These are phyloP conservation scores for Acanthamoeba triangularis DNA, from an alignment of 208 protist species.

Conservation along the genomic window DNA sequence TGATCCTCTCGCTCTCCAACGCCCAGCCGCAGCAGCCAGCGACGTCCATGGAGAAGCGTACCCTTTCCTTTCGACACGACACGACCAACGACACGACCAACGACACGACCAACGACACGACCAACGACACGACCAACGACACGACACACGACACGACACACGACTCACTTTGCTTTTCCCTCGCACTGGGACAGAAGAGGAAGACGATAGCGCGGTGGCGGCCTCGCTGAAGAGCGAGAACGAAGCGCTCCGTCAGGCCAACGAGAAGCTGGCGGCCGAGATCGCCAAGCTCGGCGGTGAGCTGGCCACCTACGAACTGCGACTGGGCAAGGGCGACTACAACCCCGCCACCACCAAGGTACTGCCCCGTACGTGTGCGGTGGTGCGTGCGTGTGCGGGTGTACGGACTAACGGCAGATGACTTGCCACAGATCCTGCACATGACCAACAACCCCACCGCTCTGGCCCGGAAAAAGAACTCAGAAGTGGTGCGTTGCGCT, in stretches of 20 bases:
- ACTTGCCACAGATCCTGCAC: neutral
- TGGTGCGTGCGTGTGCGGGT: neutral
- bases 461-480: neutral
- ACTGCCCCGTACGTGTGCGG: too few species aligned
- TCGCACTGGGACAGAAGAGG: neutral
- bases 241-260: neutral
- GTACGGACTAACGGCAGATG: neutral
- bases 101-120: too few species aligned
- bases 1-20: conserved; percentile 20
- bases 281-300: neutral
- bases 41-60: neutral
- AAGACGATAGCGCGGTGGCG: neutral
- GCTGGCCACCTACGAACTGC: neutral
- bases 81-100: too few species aligned
- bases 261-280: conserved; percentile 60
- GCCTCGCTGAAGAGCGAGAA: neutral
- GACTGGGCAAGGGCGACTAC: conserved; percentile 41
- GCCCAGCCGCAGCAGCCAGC: neutral
- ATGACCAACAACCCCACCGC: neutral
- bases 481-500: neutral
- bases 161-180: too few species aligned
- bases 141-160: too few species aligned
- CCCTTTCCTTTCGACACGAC: neutral
- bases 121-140: too few species aligned
- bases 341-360: conserved; percentile 67